These are phyloP conservation scores for Epichloe glyceriae DNA, from an alignment of 2,329 filamentous ascomycete genomes.

Conservation along the genomic window DNA sequence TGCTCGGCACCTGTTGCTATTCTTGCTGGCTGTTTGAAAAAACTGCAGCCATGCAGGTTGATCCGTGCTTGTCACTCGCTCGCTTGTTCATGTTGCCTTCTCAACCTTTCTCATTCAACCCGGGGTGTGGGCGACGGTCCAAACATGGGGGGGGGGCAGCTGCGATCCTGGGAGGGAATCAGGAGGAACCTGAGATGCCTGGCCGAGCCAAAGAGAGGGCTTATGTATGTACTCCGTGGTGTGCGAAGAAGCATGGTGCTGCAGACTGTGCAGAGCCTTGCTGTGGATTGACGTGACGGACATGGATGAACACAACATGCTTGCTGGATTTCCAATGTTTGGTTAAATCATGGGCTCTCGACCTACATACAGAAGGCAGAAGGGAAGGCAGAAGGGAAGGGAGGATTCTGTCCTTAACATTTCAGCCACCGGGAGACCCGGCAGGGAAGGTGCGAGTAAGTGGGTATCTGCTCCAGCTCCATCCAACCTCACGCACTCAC, in stretches of 20 bases:
- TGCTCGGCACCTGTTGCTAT: background rate
- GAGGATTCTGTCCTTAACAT: background rate
- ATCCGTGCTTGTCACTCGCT: background rate
- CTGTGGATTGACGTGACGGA: background rate
- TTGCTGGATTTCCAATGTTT: background rate
- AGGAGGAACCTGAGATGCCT: background rate
- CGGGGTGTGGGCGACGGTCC: background rate
- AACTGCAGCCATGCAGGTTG: background rate
- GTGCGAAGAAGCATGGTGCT: background rate
- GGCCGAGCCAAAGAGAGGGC: background rate
- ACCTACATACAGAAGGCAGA: background rate
- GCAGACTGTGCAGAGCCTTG: background rate
- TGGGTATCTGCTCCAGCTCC: too few species aligned
- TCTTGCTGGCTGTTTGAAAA: background rate
- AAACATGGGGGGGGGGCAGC: background rate
- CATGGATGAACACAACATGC: background rate
- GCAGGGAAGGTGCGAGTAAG: slow-evolving; percentile 2
- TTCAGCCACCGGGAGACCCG: slow-evolving; percentile 6
- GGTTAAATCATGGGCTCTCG: background rate
- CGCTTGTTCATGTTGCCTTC: background rate
- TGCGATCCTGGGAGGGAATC: background rate
- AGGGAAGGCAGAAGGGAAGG: too few species aligned
- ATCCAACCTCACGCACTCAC: too few species aligned
- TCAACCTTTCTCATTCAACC: background rate
- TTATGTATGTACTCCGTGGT: background rate